Evolutionary conservation across 345 rosid species (phyloP), one percentile per base, ranked within the genome.

Genomic region (Barbarea vulgaris): DNA sequence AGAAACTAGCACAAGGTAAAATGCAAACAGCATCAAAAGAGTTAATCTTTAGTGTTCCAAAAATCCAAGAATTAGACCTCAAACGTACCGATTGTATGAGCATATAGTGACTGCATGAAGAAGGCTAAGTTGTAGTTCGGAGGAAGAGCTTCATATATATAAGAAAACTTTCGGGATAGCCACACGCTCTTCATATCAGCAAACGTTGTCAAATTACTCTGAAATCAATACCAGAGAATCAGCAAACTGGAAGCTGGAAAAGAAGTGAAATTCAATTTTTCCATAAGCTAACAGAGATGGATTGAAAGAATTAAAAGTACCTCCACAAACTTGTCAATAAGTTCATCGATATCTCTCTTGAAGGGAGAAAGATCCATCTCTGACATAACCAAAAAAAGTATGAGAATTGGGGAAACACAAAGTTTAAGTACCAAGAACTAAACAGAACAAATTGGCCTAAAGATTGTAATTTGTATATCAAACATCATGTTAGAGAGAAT

Each of bases 71-170:
- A 51, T 15, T 52, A 50, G 46, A 67, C 22, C n/a, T 30, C 47
- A 47, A 47, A 70, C 71, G n/a, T 79, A 85, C 91, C 81, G 21
- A 86, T 83, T 19, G 87, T 24, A 67, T 84, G 91, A 62, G 87
- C 83, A 77, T 87, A 89, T 42, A 89, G 69, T 31, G 97, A 86
- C 73, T 89, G 97, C 86, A 86, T 85, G 73, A 89, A 85, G 66
- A 85, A 85, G 28, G 88, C 75, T 77, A 85, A 68, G 37, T 83
- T 84, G 34, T 41, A 42, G 24, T 80, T 79, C n/a, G n/a, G n/a
- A 63, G 88, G 93, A 27, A 76, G 67, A 39, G 91, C 93, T 28
- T 86, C 86, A 58, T 64, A 89, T 24, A 91, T 83, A 75, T 78
- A 84, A 14, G 91, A 78, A 73, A 89, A 87, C 58, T 84, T 91